A percentile compares a stretch with the other conserved stretches of the same genome.
These are phyloP conservation scores for Onygena corvina DNA, from an alignment of 2,329 filamentous ascomycete species.

Conservation along the genomic window DNA sequence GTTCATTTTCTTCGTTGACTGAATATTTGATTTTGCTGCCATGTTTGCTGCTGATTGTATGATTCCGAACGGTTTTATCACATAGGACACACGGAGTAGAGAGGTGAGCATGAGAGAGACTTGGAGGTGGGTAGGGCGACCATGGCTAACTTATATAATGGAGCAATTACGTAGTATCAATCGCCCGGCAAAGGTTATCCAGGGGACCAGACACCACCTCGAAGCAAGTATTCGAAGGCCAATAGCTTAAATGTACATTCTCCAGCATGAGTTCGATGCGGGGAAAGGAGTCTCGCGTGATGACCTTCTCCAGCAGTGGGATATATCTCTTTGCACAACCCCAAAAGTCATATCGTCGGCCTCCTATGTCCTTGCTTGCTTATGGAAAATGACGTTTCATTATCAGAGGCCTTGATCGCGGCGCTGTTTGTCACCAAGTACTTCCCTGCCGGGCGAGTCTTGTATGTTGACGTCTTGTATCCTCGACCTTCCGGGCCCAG, in stretches of 20 bases:
- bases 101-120: background rate
- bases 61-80: background rate
- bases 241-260: background rate
- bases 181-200: background rate
- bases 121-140: too few relatives aligned
- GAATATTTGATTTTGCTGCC: conserved; percentile 19
- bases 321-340: too few relatives aligned
- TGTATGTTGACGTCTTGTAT: background rate
- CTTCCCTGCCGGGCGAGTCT: background rate
- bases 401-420: background rate
- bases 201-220: background rate
- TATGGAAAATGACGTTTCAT: too few relatives aligned
- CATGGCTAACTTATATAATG: background rate
- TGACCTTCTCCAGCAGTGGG: too few relatives aligned
- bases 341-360: too few relatives aligned
- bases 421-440: background rate
- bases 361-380: too few relatives aligned
- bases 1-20: conserved; percentile 37
- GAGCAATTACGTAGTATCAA: background rate
- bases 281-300: too few relatives aligned
- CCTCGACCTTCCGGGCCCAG: background rate
- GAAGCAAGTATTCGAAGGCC: background rate
- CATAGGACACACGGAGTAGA: background rate
- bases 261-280: background rate
- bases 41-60: conserved; percentile 9